Conservation (phyloP, 1,284 basidiomycete genomes). For the Sanguinoderma infundibulare region DNA sequence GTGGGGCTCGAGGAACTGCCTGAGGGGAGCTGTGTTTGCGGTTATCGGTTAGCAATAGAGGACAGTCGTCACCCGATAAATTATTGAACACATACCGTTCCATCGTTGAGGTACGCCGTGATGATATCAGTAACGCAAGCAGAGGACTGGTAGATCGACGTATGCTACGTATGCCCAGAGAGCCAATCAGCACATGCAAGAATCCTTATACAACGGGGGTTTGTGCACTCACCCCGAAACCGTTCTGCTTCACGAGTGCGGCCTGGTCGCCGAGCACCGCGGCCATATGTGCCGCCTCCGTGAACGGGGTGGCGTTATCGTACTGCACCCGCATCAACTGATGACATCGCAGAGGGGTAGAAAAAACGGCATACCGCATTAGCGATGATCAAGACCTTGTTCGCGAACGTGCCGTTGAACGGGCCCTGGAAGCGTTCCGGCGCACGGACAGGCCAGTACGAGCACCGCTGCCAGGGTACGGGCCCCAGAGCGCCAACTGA, state of each 20-base stretch:
- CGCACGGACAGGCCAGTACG: constrained; percentile 26
- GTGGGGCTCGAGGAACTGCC: constrained; percentile 9
- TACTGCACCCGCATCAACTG: no score
- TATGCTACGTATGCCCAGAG: constrained; percentile 8
- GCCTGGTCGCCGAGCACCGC: constrained; percentile 26
- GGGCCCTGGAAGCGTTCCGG: constrained; percentile 30
- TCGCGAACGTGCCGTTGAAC: constrained; percentile 25
- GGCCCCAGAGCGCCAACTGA: constrained; percentile 21
- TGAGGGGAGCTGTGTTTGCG: constrained; percentile 8
- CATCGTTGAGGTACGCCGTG: constrained; percentile 12
- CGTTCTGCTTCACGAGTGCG: constrained; percentile 27
- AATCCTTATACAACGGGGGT: background rate
- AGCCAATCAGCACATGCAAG: background rate
- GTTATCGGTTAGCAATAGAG: background rate
- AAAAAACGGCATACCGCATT: constrained; percentile 12
- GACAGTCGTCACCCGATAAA: background rate
- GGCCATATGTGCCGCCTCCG: constrained; percentile 24
- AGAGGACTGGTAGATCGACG: constrained; percentile 15
- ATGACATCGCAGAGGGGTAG: no score
- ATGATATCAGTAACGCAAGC: constrained; percentile 13
- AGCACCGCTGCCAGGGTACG: constrained; percentile 16
- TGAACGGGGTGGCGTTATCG: constrained; percentile 29
- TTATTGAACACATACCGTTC: constrained; percentile 10
- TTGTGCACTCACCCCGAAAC: constrained; percentile 23
- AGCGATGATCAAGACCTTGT: constrained; percentile 28